These are phyloP conservation scores for Drechslera avenae DNA, from an alignment of 2,329 filamentous ascomycete species.

Conservation along the genomic window DNA sequence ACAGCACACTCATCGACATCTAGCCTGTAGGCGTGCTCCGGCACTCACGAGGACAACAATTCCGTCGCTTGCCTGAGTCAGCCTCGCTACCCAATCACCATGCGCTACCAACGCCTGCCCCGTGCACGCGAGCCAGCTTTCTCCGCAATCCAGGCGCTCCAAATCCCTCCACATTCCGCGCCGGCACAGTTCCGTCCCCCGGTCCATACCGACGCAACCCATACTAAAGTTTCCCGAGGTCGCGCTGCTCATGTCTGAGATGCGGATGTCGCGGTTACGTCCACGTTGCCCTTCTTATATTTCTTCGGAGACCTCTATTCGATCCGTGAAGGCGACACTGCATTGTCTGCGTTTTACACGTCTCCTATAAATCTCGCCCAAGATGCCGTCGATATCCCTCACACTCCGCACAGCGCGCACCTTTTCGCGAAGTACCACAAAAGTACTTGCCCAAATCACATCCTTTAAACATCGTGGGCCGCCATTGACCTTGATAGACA, in stretches of 20 bases:
- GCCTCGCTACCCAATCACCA: constrained; percentile 16
- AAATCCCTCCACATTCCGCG: constrained; percentile 23
- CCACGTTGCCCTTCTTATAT: background rate
- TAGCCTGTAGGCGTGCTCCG: background rate
- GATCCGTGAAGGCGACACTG: background rate
- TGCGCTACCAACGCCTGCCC: background rate
- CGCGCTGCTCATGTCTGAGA: background rate
- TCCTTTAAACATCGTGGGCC: too few species aligned
- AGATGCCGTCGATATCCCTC: constrained; percentile 46
- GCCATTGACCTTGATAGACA: constrained; percentile 28
- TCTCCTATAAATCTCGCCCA: background rate
- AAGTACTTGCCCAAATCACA: constrained; percentile 20
- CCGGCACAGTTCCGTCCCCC: constrained; percentile 14
- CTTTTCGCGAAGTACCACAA: constrained; percentile 43
- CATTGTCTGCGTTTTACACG: background rate
- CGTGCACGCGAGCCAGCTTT: constrained; percentile 9
- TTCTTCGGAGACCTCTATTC: background rate
- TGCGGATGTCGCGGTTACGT: background rate
- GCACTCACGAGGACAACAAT: constrained; percentile 9
- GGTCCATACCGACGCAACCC: constrained; percentile 22
- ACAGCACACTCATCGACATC: too few species aligned
- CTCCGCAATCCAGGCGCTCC: constrained; percentile 13
- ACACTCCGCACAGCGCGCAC: constrained; percentile 42
- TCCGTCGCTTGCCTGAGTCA: constrained; percentile 18
- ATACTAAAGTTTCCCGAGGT: constrained; percentile 18